phyloP scores from a whole-genome alignment of 2,329 filamentous ascomycete species.

The Aspergillus jensenii region DNA sequence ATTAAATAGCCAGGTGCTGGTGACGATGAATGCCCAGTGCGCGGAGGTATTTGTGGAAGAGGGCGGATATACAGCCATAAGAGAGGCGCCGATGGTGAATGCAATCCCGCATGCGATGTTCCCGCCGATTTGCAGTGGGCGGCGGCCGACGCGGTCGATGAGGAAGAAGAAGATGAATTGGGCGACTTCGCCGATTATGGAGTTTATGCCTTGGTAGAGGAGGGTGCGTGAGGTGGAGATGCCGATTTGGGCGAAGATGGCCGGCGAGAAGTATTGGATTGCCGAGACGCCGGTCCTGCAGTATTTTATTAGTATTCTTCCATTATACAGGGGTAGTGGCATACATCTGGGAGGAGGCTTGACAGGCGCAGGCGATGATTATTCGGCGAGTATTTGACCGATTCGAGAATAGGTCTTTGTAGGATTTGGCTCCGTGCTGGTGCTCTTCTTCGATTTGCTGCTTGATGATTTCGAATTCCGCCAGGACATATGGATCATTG shows the following conservation, averaged over 20 bases:
- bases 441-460: conserved; percentile 9
- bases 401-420: conserved; percentile 7
- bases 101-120: conserved; percentile 8
- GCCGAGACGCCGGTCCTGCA: conserved; percentile 8
- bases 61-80: conserved; percentile 5
- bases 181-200: conserved; percentile 8
- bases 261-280: conserved; percentile 11
- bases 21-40: conserved; percentile 8
- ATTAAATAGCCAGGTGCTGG: conserved; percentile 10
- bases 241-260: conserved; percentile 9
- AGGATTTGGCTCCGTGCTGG: conserved; percentile 6
- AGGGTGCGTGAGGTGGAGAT: conserved; percentile 7
- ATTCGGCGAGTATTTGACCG: conserved; percentile 8
- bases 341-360: conserved; percentile 6
- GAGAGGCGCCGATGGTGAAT: conserved; percentile 3
- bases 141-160: conserved; percentile 8
- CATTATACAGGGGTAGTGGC: neutral
- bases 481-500: conserved; percentile 3
- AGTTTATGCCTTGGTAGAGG: conserved; percentile 10
- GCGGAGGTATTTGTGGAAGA: neutral
- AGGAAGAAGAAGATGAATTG: conserved; percentile 13
- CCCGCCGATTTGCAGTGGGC: conserved; percentile 5
- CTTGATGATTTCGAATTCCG: conserved; percentile 8
- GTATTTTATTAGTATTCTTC: neutral
- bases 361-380: conserved; percentile 8